Conservation (phyloP, 306 rosid genomes). For the Vigna radiata region DNA sequence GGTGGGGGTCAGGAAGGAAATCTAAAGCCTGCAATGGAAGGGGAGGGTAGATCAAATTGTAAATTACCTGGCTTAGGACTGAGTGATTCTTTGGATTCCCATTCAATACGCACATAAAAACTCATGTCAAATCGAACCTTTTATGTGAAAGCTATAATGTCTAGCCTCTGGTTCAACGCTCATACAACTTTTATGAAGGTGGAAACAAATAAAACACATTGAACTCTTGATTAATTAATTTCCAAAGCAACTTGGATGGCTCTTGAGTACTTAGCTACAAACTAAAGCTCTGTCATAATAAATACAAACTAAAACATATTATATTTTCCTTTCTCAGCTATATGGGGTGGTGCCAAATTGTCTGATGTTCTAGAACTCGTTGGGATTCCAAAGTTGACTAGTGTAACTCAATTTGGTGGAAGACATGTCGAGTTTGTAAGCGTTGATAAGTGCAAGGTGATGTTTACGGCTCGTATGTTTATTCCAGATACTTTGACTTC, state of each 20-base stretch:
- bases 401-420: conserved; percentile 70
- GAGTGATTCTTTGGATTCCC: neutral
- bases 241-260: conserved; percentile 5
- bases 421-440: conserved; percentile 96
- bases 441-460: conserved; percentile 90
- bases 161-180: no score
- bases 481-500: conserved; percentile 1
- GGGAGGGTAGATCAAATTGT: neutral
- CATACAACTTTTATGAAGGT: no score
- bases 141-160: no score
- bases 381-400: conserved; percentile 73
- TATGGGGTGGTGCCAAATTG: conserved; percentile 94
- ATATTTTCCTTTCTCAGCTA: conserved; percentile 56
- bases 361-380: conserved; percentile 90
- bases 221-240: neutral
- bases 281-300: neutral
- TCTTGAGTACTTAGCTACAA: conserved; percentile 33
- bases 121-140: no score
- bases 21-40: neutral
- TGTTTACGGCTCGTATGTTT: conserved; percentile 23
- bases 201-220: neutral
- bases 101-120: no score
- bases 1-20: no score
- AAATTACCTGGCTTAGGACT: neutral
- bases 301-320: neutral